Conservation (phyloP, 2,329 filamentous ascomycete genomes). For the Coniochaeta prunicola region DNA sequence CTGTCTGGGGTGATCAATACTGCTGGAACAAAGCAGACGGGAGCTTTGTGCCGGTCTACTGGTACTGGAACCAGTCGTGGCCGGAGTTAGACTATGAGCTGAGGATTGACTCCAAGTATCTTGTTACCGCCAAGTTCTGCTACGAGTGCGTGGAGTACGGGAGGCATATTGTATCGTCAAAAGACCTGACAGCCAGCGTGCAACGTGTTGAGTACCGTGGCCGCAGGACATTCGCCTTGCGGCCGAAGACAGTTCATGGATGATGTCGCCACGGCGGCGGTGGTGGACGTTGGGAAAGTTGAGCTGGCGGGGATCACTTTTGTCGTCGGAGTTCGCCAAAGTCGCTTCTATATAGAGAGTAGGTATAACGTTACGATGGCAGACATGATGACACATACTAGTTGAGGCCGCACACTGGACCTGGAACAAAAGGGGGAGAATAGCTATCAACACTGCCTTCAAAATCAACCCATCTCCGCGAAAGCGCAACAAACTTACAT, state of each 20-base stretch:
- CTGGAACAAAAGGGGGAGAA: too few species aligned
- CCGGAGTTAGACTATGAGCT: not conserved
- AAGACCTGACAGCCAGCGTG: not conserved
- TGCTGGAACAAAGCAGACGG: not conserved
- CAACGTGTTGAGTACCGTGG: not conserved
- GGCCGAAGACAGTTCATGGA: not conserved
- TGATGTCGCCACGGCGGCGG: not conserved
- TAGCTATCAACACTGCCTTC: too few species aligned
- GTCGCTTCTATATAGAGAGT: too few species aligned
- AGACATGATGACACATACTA: too few species aligned
- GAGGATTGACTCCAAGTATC: not conserved
- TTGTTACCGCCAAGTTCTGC: not conserved
- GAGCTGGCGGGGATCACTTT: too few species aligned
- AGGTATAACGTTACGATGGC: too few species aligned
- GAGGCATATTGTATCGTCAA: not conserved
- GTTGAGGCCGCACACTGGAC: too few species aligned
- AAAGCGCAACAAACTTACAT: too few species aligned
- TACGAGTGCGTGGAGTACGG: not conserved
- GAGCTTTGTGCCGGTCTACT: not conserved
- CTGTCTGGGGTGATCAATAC: not conserved
- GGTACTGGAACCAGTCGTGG: slow-evolving; percentile 2
- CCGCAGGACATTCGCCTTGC: not conserved
- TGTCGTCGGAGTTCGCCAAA: too few species aligned
- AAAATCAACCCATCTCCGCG: too few species aligned
- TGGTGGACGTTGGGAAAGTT: not conserved